These are phyloP conservation scores for Coemansia sp. DNA, from an alignment of 371 early-diverging fungal genomes.

Conservation along the genomic window DNA sequence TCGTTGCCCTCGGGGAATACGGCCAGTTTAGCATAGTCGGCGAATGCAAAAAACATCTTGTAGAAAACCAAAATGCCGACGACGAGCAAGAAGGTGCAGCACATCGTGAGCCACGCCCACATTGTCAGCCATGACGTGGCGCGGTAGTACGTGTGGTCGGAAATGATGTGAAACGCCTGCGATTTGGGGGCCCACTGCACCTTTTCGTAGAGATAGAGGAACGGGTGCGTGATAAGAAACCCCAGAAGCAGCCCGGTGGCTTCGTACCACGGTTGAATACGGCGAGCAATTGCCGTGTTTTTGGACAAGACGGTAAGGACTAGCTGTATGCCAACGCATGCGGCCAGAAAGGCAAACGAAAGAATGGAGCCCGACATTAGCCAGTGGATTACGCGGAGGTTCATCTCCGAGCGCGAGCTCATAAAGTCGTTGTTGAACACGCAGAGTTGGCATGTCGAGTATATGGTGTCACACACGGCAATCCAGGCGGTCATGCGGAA, in stretches of 20 bases:
- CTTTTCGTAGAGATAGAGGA: conserved; percentile 32
- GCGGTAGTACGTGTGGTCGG: conserved; percentile 19
- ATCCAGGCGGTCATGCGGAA: conserved; percentile 38
- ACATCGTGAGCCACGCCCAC: conserved; percentile 32
- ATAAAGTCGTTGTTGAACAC: conserved; percentile 36
- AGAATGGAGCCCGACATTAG: conserved; percentile 31
- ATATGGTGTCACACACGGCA: conserved; percentile 33
- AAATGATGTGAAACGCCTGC: conserved; percentile 33
- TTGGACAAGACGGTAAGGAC: conserved; percentile 4
- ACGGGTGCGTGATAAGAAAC: conserved; percentile 35
- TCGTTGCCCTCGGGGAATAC: not conserved
- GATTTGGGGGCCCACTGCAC: conserved; percentile 25
- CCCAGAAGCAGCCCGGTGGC: conserved; percentile 21
- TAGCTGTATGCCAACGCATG: conserved; percentile 28
- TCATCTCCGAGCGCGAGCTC: conserved; percentile 26
- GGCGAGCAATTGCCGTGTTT: conserved; percentile 6
- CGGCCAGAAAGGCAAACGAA: conserved; percentile 32
- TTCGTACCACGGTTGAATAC: conserved; percentile 32
- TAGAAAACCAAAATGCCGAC: not conserved
- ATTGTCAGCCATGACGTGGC: conserved; percentile 31
- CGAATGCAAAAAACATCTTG: conserved; percentile 8
- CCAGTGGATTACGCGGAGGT: conserved; percentile 44
- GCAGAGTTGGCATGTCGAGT: conserved; percentile 33
- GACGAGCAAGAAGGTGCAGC: conserved; percentile 21
- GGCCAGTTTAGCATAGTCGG: not conserved